A percentile compares a stretch with the other conserved stretches of the same genome.
Evolutionary conservation across 2,329 filamentous ascomycete genomes (phyloP).

Genomic region (Ustulina deusta): DNA sequence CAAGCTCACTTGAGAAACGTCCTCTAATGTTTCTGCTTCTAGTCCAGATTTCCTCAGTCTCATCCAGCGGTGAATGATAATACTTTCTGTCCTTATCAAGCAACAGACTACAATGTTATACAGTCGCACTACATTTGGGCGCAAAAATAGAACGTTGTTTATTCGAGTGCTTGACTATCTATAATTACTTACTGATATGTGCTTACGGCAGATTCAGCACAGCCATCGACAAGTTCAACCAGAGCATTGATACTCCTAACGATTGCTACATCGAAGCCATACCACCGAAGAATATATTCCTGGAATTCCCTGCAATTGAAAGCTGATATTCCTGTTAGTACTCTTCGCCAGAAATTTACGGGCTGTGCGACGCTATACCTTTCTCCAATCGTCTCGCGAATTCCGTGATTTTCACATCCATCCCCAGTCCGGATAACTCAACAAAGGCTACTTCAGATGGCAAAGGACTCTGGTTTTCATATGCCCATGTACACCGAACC

Average conservation of each 20-base stretch:
- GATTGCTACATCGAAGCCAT: constrained; percentile 16
- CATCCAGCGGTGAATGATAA: background rate
- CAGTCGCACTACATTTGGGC: too few relatives aligned
- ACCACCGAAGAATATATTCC: constrained; percentile 14
- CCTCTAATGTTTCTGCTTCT: background rate
- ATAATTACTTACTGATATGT: background rate
- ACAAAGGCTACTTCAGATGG: constrained; percentile 9
- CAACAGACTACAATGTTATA: background rate
- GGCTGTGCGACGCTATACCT: background rate
- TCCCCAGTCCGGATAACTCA: constrained; percentile 1
- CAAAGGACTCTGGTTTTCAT: constrained; percentile 5
- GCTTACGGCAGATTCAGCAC: background rate
- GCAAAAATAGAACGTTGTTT: too few relatives aligned
- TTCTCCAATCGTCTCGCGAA: constrained; percentile 10
- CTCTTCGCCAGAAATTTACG: too few relatives aligned
- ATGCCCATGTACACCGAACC: constrained; percentile 26
- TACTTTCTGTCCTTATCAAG: background rate
- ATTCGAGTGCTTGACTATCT: background rate
- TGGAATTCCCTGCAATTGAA: constrained; percentile 2
- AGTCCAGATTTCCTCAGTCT: background rate
- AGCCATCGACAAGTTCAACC: constrained; percentile 4
- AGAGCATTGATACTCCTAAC: background rate
- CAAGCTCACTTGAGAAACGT: too few relatives aligned
- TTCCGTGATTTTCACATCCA: background rate
- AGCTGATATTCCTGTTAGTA: constrained; percentile 8